Base-by-base conservation (phyloP, 2,329 filamentous ascomycete species). In the Cordyceps militaris region DNA sequence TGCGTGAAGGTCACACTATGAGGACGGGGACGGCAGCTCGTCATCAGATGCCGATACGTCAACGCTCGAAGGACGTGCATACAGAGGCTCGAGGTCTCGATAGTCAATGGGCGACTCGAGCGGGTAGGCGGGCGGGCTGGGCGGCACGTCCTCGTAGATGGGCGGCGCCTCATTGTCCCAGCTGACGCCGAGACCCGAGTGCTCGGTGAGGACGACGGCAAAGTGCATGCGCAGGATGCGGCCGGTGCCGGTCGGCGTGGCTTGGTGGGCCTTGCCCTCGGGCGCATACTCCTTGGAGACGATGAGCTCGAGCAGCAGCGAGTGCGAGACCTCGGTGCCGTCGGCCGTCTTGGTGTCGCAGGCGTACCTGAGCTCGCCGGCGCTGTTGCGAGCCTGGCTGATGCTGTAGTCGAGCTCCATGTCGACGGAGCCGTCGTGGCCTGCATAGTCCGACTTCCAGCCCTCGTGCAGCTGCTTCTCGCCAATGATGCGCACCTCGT, bases 131-230 rank as follows among this genome's bases (percentile, higher is more conserved):
- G 93, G 93, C 50, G 93, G 93, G 66, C 87, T 91, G 2, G 85
- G 86, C 1, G 93, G 92, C 43, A 97, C 91, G 68, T 97, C 91
- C 72, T 94, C 88, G 73, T 99, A 99, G 64, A 95, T 83, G 1
- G 93, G 93, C 13, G 93, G 93, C 67, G 89, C 86, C 76, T 99
- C 93, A 73, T 97, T 93, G 65, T 97, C 93, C 93, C 94, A 99
- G 64, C 88, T 90, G 66, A 99, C 92, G 52, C 93, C 92, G 69
- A 96, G 82, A 19, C 93, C 93, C 21, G 83, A 83, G 60, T 89
- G 83, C 74, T 96, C 88, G 4, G 92, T 97, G 57, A 97, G 80
- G 58, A 85, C 78, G 55, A 94, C 79, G 65, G 83, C 84, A 76
- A 97, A 97, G 70, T 96, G 90, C 82, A 96, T 97, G 63, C 93